Conservation (phyloP, 164 flowering plant species). For the Dillenia turbinata region DNA sequence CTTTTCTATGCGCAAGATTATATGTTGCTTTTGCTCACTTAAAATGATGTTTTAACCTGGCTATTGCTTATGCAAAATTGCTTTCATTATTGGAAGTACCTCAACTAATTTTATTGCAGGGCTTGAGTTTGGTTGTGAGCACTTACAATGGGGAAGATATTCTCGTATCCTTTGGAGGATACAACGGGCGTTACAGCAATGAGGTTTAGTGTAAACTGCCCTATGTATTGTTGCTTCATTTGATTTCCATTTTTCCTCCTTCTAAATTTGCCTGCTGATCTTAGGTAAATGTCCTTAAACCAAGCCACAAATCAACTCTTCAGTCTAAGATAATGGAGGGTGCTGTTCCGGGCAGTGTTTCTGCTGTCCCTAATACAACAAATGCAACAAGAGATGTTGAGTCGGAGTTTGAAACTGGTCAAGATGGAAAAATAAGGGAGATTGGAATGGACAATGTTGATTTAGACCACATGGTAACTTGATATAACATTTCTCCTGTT, state of each 20-base stretch:
- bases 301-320: slow-evolving; percentile 85
- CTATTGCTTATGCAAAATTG: not conserved
- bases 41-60: too few relatives aligned
- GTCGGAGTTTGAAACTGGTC: slow-evolving; percentile 68
- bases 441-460: slow-evolving; percentile 74
- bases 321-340: slow-evolving; percentile 61
- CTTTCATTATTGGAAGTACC: not conserved
- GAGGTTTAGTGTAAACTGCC: slow-evolving; percentile 49
- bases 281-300: slow-evolving; percentile 88
- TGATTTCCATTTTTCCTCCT: not conserved
- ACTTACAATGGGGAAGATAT: slow-evolving; percentile 82
- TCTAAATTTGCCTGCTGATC: slow-evolving; percentile 10
- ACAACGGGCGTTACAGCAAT: slow-evolving; percentile 93
- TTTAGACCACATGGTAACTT: slow-evolving; percentile 50
- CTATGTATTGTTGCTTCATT: not conserved
- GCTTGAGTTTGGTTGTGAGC: slow-evolving; percentile 84
- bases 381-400: slow-evolving; percentile 74
- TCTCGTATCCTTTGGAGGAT: slow-evolving; percentile 95
- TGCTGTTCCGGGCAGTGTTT: slow-evolving; percentile 71
- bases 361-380: slow-evolving; percentile 64
- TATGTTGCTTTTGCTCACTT: too few relatives aligned
- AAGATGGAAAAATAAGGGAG: slow-evolving; percentile 88
- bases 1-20: too few relatives aligned
- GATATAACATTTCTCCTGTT: too few relatives aligned
- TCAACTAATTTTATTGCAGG: slow-evolving; percentile 42